These are phyloP conservation scores for Ophiosphaerella narmari DNA, from an alignment of 2,329 filamentous ascomycete species.

Conservation along the genomic window DNA sequence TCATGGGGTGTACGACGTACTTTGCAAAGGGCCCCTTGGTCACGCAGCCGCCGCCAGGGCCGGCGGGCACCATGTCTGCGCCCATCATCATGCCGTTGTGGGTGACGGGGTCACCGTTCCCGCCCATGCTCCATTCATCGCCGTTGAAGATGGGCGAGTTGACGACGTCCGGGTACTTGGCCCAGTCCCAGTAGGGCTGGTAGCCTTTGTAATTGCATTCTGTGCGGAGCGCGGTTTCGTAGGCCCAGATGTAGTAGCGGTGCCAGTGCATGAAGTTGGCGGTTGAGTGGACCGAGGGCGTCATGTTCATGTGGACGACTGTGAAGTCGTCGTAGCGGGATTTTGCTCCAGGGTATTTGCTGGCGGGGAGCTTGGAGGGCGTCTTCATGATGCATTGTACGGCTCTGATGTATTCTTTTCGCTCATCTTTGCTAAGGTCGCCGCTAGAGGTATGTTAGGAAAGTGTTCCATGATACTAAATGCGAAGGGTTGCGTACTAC, in stretches of 20 bases:
- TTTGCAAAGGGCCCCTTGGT: slow-evolving; percentile 57
- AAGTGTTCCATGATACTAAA: background rate
- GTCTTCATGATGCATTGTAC: slow-evolving; percentile 37
- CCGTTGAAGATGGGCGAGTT: slow-evolving; percentile 62
- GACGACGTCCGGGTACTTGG: slow-evolving; percentile 50
- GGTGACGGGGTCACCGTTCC: slow-evolving; percentile 51
- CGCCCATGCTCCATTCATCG: slow-evolving; percentile 53
- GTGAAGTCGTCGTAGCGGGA: slow-evolving; percentile 43
- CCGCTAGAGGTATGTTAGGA: slow-evolving; percentile 19
- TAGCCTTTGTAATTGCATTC: slow-evolving; percentile 50
- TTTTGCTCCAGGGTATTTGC: slow-evolving; percentile 37
- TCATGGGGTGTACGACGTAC: slow-evolving; percentile 9
- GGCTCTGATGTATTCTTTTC: slow-evolving; percentile 39
- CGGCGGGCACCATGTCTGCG: slow-evolving; percentile 47
- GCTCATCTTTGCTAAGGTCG: slow-evolving; percentile 34
- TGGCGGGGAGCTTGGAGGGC: slow-evolving; percentile 31
- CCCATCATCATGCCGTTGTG: slow-evolving; percentile 20
- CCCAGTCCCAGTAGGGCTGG: slow-evolving; percentile 60
- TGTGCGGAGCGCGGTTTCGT: slow-evolving; percentile 48
- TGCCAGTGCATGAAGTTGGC: slow-evolving; percentile 47
- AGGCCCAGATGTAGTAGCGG: slow-evolving; percentile 49
- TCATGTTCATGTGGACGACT: slow-evolving; percentile 41
- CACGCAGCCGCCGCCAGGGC: slow-evolving; percentile 62
- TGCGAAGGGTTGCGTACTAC: slow-evolving; percentile 41
- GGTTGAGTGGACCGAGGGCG: slow-evolving; percentile 31